phyloP scores from a whole-genome alignment of 192 early-diverging fungal genomes.

The Thamnidium elegans region DNA sequence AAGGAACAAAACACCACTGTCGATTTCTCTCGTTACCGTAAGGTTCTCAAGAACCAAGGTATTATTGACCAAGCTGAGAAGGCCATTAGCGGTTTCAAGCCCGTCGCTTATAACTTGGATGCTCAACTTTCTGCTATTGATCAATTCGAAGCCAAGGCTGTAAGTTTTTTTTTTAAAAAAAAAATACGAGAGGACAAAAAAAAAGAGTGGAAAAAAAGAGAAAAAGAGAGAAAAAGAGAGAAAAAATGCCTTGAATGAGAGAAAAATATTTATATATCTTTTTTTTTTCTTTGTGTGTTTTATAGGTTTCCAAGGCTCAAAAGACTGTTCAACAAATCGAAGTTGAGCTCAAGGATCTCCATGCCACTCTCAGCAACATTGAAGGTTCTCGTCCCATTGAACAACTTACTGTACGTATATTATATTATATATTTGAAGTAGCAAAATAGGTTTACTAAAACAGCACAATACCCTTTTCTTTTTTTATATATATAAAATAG shows the following conservation, averaged over 20 bases:
- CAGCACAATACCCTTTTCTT: no score
- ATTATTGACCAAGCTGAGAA: slow-evolving; percentile 91
- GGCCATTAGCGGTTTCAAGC: slow-evolving; percentile 75
- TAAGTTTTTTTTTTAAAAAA: slow-evolving; percentile 36
- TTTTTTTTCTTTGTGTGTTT: background rate
- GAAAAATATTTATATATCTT: background rate
- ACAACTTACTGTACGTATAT: slow-evolving; percentile 76
- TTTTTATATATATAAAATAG: slow-evolving; percentile 43
- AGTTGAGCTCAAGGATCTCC: slow-evolving; percentile 81
- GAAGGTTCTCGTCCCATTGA: slow-evolving; percentile 91
- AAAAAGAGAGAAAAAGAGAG: background rate
- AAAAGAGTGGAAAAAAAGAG: background rate
- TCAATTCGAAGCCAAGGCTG: slow-evolving; percentile 74
- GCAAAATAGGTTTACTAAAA: no score
- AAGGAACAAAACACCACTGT: slow-evolving; percentile 77
- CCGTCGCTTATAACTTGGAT: slow-evolving; percentile 76
- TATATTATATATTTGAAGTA: no score
- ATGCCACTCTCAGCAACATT: slow-evolving; percentile 89
- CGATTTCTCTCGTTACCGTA: slow-evolving; percentile 87
- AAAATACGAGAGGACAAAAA: background rate
- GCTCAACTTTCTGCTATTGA: slow-evolving; percentile 83
- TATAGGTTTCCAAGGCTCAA: slow-evolving; percentile 77
- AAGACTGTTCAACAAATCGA: slow-evolving; percentile 82
- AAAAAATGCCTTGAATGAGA: background rate
- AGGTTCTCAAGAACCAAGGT: slow-evolving; percentile 85